phyloP scores from a whole-genome alignment of 2,329 filamentous ascomycete genomes.

The Tolypocladium album region DNA sequence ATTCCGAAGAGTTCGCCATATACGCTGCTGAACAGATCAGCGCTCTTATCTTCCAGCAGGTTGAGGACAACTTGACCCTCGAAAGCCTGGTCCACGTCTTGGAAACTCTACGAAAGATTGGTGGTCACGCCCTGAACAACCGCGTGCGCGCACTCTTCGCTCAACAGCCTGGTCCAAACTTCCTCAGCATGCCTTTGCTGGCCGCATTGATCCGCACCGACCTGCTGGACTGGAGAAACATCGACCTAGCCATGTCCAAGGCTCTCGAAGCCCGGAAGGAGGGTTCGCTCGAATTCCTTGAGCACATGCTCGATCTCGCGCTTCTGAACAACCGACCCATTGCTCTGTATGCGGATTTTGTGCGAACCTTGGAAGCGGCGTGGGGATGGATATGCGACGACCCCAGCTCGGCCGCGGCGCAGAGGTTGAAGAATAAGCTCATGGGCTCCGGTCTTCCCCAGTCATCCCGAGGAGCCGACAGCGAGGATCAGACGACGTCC shows the following conservation, averaged over 20 bases:
- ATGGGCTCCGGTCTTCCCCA: constrained; percentile 28
- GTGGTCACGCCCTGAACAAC: constrained; percentile 40
- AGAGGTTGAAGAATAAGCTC: constrained; percentile 59
- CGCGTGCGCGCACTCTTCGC: constrained; percentile 46
- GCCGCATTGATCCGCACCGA: constrained; percentile 48
- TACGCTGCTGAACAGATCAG: constrained; percentile 51
- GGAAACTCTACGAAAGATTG: constrained; percentile 49
- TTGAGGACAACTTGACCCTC: constrained; percentile 44
- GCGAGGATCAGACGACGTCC: constrained; percentile 38
- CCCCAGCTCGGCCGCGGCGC: constrained; percentile 49
- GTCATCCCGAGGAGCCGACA: constrained; percentile 33
- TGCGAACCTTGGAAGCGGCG: constrained; percentile 68
- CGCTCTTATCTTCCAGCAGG: constrained; percentile 41
- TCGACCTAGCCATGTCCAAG: constrained; percentile 64
- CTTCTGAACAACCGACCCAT: constrained; percentile 68
- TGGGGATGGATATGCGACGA: constrained; percentile 74
- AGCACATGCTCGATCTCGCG: constrained; percentile 66
- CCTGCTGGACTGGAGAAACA: constrained; percentile 49
- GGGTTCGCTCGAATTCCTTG: constrained; percentile 68
- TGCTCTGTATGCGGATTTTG: constrained; percentile 76
- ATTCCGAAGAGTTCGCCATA: constrained; percentile 47
- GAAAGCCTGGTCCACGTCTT: constrained; percentile 54
- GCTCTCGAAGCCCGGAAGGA: constrained; percentile 61
- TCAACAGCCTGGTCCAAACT: constrained; percentile 42
- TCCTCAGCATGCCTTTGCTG: constrained; percentile 48